These are phyloP conservation scores for Cladophialophora psammophila DNA, from an alignment of 2,329 filamentous ascomycete species.

Conservation along the genomic window DNA sequence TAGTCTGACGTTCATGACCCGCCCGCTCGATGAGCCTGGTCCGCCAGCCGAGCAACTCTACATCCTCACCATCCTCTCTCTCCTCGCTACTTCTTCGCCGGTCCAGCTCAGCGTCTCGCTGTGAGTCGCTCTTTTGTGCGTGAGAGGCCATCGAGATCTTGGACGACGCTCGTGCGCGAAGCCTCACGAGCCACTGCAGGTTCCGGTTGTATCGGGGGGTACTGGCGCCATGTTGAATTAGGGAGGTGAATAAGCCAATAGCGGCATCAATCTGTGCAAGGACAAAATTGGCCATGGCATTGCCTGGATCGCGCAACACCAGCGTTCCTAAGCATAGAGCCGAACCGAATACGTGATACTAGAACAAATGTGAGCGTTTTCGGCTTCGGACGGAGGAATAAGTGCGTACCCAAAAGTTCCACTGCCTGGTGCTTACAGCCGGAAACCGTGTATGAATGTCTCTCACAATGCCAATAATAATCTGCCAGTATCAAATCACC, in stretches of 20 bases:
- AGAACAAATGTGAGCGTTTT: background rate
- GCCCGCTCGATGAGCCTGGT: slow-evolving; percentile 30
- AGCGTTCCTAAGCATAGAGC: slow-evolving; percentile 27
- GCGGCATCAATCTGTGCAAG: slow-evolving; percentile 24
- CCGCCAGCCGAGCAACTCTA: slow-evolving; percentile 27
- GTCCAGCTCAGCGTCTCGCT: slow-evolving; percentile 1
- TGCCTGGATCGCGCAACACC: slow-evolving; percentile 22
- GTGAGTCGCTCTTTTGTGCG: slow-evolving; percentile 3
- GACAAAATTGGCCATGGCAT: slow-evolving; percentile 25
- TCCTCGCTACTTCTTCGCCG: slow-evolving; percentile 12
- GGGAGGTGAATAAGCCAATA: slow-evolving; percentile 22
- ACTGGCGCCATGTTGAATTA: slow-evolving; percentile 20
- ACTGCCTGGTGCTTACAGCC: slow-evolving; percentile 21
- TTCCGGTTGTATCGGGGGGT: slow-evolving; percentile 23
- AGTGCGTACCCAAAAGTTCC: slow-evolving; percentile 22
- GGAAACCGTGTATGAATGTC: slow-evolving; percentile 26
- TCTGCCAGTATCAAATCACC: background rate
- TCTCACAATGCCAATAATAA: slow-evolving; percentile 20
- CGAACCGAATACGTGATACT: slow-evolving; percentile 25
- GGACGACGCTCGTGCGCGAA: slow-evolving; percentile 23
- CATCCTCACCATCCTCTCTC: slow-evolving; percentile 24
- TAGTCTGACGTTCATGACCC: slow-evolving; percentile 18
- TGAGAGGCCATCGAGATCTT: slow-evolving; percentile 15
- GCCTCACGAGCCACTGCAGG: slow-evolving; percentile 25
- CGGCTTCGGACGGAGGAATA: background rate